Conservation (phyloP, 1,139 yeast genomes). For the Scheffersomyces titani region DNA sequence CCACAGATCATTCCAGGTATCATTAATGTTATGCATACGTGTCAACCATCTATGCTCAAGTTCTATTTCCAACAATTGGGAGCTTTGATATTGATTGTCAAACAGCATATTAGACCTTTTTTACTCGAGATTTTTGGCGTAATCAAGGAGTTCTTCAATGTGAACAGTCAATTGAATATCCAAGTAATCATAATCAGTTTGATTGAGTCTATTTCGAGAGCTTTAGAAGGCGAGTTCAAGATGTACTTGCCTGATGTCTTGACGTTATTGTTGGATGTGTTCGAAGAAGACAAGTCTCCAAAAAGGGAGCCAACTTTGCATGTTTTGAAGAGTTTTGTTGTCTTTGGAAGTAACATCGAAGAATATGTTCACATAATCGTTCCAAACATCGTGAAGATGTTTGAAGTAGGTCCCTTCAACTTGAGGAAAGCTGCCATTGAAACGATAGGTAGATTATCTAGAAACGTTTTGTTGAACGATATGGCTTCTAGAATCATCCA, state of each 20-base stretch:
- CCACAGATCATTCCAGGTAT: slow-evolving; percentile 89
- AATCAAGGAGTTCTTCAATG: slow-evolving; percentile 68
- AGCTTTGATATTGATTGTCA: slow-evolving; percentile 76
- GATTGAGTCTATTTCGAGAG: slow-evolving; percentile 81
- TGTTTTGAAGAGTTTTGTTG: slow-evolving; percentile 83
- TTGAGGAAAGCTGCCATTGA: slow-evolving; percentile 78
- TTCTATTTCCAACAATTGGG: slow-evolving; percentile 90
- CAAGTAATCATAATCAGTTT: slow-evolving; percentile 80
- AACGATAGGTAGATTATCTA: slow-evolving; percentile 80
- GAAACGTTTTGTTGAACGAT: slow-evolving; percentile 72
- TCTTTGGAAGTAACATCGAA: slow-evolving; percentile 84
- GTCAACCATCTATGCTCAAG: slow-evolving; percentile 81
- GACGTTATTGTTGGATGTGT: slow-evolving; percentile 71
- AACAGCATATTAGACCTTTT: slow-evolving; percentile 86
- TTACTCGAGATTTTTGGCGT: slow-evolving; percentile 75
- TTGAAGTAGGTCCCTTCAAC: slow-evolving; percentile 65
- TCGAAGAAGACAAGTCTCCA: slow-evolving; percentile 74
- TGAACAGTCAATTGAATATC: slow-evolving; percentile 54
- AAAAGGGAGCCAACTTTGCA: slow-evolving; percentile 68
- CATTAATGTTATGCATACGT: slow-evolving; percentile 78
- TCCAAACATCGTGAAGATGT: slow-evolving; percentile 79
- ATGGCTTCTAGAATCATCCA: slow-evolving; percentile 92
- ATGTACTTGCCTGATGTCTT: slow-evolving; percentile 76
- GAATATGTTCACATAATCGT: slow-evolving; percentile 84
- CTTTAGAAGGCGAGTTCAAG: slow-evolving; percentile 91